Evolutionary conservation across 495 filamentous ascomycete species (phyloP), one percentile per base, ranked within the genome.

Genomic region (Glarea lozoyensis): DNA sequence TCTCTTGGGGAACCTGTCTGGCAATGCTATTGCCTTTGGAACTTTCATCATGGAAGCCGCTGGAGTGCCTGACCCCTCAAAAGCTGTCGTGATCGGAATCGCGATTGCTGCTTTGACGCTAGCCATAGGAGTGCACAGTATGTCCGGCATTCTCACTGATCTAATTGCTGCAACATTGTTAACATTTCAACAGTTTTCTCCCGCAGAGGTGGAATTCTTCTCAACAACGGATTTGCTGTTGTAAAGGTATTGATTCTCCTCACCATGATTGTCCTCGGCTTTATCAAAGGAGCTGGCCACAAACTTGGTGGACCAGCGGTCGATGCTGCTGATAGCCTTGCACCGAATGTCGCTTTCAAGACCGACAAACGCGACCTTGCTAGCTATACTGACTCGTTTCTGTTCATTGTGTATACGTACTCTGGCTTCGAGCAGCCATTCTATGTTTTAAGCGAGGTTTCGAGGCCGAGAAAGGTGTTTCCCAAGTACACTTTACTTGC

Each of bases 221-320:
- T 76, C 23, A 72, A 70, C 50, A 76, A 78, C 46, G 17, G 63
- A 15, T 59, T 77, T 23, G 74, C 68, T 4, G 35, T 63, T 3
- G 43, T 71, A 29, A 78, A 78, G 46, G 51, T 69, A 7, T 52
- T 74, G 18, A 18, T 72, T 1, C 56, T 76, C 15, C 16, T 73
- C 1, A 43, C 60, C 2, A 58, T 70, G 41, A 59, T 69, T 35
- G 48, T 60, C 9, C 49, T 57, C 11, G 72, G 59, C 6, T 55
- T 73, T 37, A 54, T 56, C 3, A n/a, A 49, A 40, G 46, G n/a
- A 18, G 7, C 13, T 2, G 36, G 24, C 2, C 13, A 2, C 34
- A 10, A 32, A 9, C 11, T 46, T 2, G 36, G 24, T 9, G 25
- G 37, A 10, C 6, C 10, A 10, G 16, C 37, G 6, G n/a, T n/a